Percentiles rank a stretch among this genome's conserved stretches.
phyloP scores from a whole-genome alignment of 441 rosid genomes.

The Gossypium davidsonii region DNA sequence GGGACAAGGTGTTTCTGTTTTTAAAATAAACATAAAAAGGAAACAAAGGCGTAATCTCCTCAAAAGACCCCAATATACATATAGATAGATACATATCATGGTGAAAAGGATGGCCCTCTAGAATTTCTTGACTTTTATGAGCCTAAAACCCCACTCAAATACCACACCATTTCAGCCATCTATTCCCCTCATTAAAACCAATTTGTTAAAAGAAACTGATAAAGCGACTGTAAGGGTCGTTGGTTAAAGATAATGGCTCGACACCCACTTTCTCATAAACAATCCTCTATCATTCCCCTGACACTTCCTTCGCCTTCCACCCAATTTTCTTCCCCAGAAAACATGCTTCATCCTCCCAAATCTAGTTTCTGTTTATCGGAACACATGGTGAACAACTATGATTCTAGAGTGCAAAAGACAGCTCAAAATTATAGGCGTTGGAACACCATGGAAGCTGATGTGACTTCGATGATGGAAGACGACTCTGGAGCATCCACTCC shows the following conservation, averaged over 20 bases:
- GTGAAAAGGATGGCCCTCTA: constrained; percentile 24
- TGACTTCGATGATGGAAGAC: constrained; percentile 16
- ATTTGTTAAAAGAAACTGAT: constrained; percentile 14
- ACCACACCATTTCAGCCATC: background rate
- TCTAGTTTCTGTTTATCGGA: constrained; percentile 22
- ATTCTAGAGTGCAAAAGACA: constrained; percentile 8
- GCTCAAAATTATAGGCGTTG: constrained; percentile 13
- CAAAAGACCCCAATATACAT: constrained; percentile 11
- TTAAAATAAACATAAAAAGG: constrained; percentile 1
- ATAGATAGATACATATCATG: background rate
- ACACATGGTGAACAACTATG: constrained; percentile 6
- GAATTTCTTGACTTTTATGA: constrained; percentile 37
- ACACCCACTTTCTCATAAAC: constrained; percentile 15
- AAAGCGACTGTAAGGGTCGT: constrained; percentile 7
- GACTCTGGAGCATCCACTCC: constrained; percentile 48
- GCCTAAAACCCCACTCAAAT: background rate
- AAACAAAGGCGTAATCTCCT: constrained; percentile 16
- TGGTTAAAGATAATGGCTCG: constrained; percentile 21
- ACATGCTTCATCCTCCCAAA: constrained; percentile 40
- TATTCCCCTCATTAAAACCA: background rate
- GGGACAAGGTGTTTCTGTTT: background rate
- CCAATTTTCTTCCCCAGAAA: background rate
- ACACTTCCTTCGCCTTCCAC: background rate
- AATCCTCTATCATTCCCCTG: constrained; percentile 8
- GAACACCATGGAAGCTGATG: constrained; percentile 8